Base-by-base conservation (phyloP, 108 stramenopile genomes). In the Discostella stelligeroides region DNA sequence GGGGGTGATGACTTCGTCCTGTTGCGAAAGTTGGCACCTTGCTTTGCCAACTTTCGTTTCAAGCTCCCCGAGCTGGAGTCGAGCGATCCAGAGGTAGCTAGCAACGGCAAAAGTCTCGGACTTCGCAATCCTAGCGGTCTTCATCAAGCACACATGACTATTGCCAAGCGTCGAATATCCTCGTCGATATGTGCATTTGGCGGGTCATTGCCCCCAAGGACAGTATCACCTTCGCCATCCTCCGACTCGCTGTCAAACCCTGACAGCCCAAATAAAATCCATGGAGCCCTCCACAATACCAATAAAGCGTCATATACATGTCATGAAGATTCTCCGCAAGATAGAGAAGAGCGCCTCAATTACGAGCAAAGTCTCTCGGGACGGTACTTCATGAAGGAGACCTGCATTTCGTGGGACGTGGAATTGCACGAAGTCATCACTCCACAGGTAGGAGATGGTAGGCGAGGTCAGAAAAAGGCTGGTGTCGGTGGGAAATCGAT, bases 161-260 rank as follows among this genome's bases (percentile, higher is more conserved):
- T 68, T 42, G 77, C 77, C 60, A 73, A 60, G 38, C 65, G 77
- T 34, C 77, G 77, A 13, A 63, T 79, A 18, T 41, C 42, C 4
- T 74, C 73, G 5, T 68, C 72, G 17, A 45, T 79, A 25, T 79
- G 77, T 56, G 77, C 72, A 7, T 79, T 79, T 42, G 77, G 77
- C 34, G 77, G 77, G 49, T 59, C 53, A 37, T 54, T 69, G 21
- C 62, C 75, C 0, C 61, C 46, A 13, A 61, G 68, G 28, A 64
- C 55, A 4, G 68, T 76, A 17, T 63, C 57, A 9, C 57, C 57
- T 9, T 58, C 39, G 11, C 34, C 37, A 20, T 40, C 8, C 6
- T 54, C 39, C 37, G 17, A 40, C 38, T 58, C 30, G 4, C 27
- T 30, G 2, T 56, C 30, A 15, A 34, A 25, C 49, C 17, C 15